A percentile compares a stretch with the other conserved stretches of the same genome.
These are phyloP conservation scores for Talaromyces albobiverticillius DNA, from an alignment of 2,329 filamentous ascomycete genomes.

Conservation along the genomic window DNA sequence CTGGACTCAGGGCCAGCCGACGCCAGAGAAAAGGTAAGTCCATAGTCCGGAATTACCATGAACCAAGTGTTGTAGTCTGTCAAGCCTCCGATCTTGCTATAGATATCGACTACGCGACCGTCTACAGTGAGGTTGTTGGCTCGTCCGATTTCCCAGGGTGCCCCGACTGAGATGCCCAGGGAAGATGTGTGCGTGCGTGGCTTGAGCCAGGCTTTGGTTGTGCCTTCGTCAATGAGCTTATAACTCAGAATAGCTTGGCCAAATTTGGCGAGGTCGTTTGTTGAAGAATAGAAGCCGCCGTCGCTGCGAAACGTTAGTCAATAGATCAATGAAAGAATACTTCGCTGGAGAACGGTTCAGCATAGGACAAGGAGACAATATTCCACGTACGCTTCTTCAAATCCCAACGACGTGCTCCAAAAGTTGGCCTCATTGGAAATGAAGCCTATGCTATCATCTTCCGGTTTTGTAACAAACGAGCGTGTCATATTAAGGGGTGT, in stretches of 20 bases:
- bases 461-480: neutral
- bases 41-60: slow-evolving; percentile 24
- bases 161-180: slow-evolving; percentile 36
- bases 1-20: neutral
- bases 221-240: slow-evolving; percentile 31
- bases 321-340: too few species aligned
- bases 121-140: slow-evolving; percentile 8
- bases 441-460: neutral
- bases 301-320: slow-evolving; percentile 19
- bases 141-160: slow-evolving; percentile 43
- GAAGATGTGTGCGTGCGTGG: slow-evolving; percentile 40
- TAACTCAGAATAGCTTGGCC: slow-evolving; percentile 43
- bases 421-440: neutral
- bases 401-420: neutral
- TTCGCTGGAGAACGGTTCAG: too few species aligned
- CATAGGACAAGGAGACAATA: neutral
- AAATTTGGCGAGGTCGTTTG: slow-evolving; percentile 40
- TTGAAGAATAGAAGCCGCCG: slow-evolving; percentile 46
- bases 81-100: slow-evolving; percentile 26
- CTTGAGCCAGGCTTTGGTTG: slow-evolving; percentile 48
- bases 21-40: neutral
- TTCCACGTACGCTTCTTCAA: neutral
- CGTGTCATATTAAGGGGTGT: neutral
- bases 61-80: slow-evolving; percentile 22
- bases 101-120: slow-evolving; percentile 20